Evolutionary conservation across 192 early-diverging fungal species (phyloP).

Genomic region (Gaertneriomyces sp.): DNA sequence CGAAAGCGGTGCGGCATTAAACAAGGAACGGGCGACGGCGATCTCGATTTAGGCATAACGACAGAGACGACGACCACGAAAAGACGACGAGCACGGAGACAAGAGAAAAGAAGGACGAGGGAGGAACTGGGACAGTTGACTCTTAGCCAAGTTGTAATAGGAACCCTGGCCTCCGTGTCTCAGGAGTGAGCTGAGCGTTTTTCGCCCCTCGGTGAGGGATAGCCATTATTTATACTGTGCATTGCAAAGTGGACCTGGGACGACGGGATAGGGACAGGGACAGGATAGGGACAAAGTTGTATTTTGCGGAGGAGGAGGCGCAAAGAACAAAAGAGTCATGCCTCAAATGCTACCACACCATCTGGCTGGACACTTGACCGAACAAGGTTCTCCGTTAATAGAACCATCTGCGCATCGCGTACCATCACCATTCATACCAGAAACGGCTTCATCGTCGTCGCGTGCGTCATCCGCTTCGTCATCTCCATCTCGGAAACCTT

Average conservation of each 20-base stretch:
- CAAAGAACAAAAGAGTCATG: no score
- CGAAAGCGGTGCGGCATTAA: background rate
- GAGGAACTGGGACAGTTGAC: no score
- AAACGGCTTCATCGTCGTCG: background rate
- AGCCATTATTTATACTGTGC: background rate
- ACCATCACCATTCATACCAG: slow-evolving; percentile 12
- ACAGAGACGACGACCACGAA: no score
- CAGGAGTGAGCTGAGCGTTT: background rate
- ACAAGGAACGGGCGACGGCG: background rate
- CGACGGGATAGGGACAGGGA: background rate
- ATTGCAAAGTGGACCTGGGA: background rate
- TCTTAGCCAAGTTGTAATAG: no score
- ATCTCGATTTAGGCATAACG: background rate
- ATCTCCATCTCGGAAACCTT: background rate
- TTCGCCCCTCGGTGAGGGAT: background rate
- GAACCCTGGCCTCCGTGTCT: no score
- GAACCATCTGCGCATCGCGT: background rate
- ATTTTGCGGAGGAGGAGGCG: background rate
- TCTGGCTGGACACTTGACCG: slow-evolving; percentile 2
- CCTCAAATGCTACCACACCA: background rate
- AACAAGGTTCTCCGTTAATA: slow-evolving; percentile 12
- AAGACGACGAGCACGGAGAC: no score
- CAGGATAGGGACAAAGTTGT: background rate
- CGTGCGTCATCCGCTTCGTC: background rate
- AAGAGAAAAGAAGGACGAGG: no score